Conservation (phyloP, 192 early-diverging fungal genomes). For the Phlyctochytrium arcticum region DNA sequence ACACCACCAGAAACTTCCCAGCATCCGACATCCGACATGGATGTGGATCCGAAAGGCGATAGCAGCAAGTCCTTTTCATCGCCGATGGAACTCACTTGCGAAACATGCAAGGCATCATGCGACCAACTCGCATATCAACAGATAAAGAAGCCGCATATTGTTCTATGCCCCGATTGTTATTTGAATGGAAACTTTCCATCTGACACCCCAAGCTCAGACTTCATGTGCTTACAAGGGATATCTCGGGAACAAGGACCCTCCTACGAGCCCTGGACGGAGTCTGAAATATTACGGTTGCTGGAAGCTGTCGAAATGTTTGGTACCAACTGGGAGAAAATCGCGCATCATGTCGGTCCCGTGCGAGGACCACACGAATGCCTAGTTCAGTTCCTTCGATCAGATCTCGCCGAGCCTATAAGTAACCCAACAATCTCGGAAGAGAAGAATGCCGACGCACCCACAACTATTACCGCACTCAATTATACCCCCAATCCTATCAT, state of each 20-base stretch:
- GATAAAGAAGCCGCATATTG: background rate
- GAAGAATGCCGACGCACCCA: background rate
- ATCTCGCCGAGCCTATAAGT: too few species aligned
- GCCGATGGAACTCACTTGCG: conserved; percentile 3
- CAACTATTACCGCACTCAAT: background rate
- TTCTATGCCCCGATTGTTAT: conserved; percentile 13
- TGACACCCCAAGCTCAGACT: conserved; percentile 4
- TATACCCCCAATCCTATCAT: conserved; percentile 13
- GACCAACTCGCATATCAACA: background rate
- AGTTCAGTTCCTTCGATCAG: too few species aligned
- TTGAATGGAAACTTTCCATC: conserved; percentile 8
- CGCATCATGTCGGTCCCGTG: background rate
- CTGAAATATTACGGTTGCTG: background rate
- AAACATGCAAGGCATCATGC: background rate
- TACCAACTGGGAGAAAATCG: background rate
- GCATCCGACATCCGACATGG: too few species aligned
- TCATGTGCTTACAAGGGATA: background rate
- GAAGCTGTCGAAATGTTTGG: background rate
- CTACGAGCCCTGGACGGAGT: background rate
- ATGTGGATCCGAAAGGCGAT: too few species aligned
- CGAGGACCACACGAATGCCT: background rate
- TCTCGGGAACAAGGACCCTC: background rate
- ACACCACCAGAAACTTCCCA: background rate
- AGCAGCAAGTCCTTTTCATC: too few species aligned
- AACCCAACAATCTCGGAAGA: background rate